phyloP scores from a whole-genome alignment of 2,329 filamentous ascomycete genomes.

The Ophiostoma piceae region DNA sequence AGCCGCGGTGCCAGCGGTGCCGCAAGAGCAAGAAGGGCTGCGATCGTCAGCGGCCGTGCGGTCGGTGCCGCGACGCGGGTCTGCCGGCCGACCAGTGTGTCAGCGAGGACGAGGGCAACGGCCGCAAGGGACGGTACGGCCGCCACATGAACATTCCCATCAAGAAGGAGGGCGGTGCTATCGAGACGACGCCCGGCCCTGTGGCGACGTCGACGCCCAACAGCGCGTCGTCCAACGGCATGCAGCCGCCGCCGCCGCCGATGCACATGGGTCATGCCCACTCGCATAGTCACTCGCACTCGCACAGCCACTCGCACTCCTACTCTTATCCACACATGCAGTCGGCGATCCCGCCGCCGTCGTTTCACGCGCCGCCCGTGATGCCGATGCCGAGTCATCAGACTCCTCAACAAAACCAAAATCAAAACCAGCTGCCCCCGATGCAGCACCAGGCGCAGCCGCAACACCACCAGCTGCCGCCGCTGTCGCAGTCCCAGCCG shows the following conservation, averaged over 20 bases:
- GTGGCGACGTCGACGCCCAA: constrained; percentile 25
- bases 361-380: constrained; percentile 16
- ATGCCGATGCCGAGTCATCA: constrained; percentile 2
- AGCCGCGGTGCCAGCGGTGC: constrained; percentile 95
- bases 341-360: constrained; percentile 19
- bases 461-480: neutral
- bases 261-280: neutral
- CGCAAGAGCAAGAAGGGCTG: constrained; percentile 99
- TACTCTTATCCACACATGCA: neutral
- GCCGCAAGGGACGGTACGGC: constrained; percentile 86
- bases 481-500: constrained; percentile 30
- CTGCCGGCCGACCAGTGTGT: constrained; percentile 90
- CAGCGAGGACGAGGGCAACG: constrained; percentile 96
- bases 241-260: constrained; percentile 26
- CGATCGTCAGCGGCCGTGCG: constrained; percentile 91
- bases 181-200: neutral
- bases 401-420: neutral
- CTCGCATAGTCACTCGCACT: neutral
- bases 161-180: constrained; percentile 49
- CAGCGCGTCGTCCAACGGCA: constrained; percentile 19
- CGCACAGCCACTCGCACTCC: neutral
- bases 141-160: constrained; percentile 65
- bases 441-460: neutral
- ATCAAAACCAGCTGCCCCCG: neutral
- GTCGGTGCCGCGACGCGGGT: constrained; percentile 91